A percentile compares a stretch with the other conserved stretches of the same genome.
Evolutionary conservation across 805 yeast species (phyloP).

Genomic region (Barnettozyma sp.): DNA sequence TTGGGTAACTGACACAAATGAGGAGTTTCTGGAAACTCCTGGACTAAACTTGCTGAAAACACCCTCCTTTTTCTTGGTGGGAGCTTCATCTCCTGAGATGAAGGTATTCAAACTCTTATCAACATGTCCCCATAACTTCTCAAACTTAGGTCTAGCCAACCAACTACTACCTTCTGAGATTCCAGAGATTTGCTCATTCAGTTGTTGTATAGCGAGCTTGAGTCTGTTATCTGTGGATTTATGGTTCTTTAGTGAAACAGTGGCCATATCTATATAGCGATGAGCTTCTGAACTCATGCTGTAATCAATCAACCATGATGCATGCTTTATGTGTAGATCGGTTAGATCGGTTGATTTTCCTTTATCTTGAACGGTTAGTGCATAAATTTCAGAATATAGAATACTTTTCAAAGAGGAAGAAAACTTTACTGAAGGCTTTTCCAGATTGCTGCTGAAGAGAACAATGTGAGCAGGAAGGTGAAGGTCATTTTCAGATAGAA

Average conservation of each 20-base stretch:
- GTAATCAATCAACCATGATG: constrained; percentile 59
- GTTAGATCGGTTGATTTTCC: constrained; percentile 39
- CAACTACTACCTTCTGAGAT: constrained; percentile 53
- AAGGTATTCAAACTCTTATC: constrained; percentile 73
- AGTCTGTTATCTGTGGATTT: constrained; percentile 32
- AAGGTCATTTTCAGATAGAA: constrained; percentile 31
- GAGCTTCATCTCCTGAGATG: constrained; percentile 77
- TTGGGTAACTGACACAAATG: constrained; percentile 18
- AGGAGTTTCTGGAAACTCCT: constrained; percentile 49
- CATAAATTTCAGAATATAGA: constrained; percentile 26
- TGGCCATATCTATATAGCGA: constrained; percentile 50
- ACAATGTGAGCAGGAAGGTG: constrained; percentile 37
- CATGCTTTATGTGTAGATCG: constrained; percentile 58
- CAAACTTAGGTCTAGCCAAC: constrained; percentile 73
- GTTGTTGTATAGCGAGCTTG: constrained; percentile 29
- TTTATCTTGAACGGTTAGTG: constrained; percentile 16
- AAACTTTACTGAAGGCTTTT: constrained; percentile 28
- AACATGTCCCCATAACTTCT: constrained; percentile 81
- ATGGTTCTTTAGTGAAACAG: constrained; percentile 32
- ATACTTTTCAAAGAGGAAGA: constrained; percentile 22
- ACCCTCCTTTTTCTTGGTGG: constrained; percentile 36
- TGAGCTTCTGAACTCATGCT: constrained; percentile 55
- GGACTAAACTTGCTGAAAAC: constrained; percentile 71
- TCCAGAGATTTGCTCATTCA: constrained; percentile 43
- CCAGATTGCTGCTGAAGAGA: constrained; percentile 40